Evolutionary conservation across 1,139 yeast genomes (phyloP).

Genomic region (Wickerhamiella infanticola): DNA sequence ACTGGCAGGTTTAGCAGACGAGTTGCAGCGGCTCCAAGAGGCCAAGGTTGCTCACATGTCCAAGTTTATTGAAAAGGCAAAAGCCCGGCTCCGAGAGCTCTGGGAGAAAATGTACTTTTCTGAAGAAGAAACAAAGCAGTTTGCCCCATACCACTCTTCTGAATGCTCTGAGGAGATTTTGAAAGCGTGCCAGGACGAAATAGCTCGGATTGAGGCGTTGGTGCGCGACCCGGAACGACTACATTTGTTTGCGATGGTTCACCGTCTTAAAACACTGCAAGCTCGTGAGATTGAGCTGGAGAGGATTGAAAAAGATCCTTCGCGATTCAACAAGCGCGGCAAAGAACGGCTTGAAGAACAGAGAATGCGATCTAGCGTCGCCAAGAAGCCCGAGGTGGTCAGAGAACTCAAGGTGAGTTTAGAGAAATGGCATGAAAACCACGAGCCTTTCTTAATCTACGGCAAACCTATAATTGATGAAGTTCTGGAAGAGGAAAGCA

Average conservation of each 20-base stretch:
- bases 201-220: constrained; percentile 27
- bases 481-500: constrained; percentile 14
- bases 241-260: constrained; percentile 18
- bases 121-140: constrained; percentile 27
- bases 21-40: constrained; percentile 40
- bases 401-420: constrained; percentile 36
- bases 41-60: constrained; percentile 52
- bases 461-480: constrained; percentile 19
- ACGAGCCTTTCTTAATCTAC: constrained; percentile 21
- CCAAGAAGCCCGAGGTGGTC: constrained; percentile 52
- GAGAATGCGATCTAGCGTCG: constrained; percentile 48
- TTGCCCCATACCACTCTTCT: constrained; percentile 27
- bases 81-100: constrained; percentile 38
- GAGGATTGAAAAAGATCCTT: constrained; percentile 64
- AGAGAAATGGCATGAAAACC: constrained; percentile 31
- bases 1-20: constrained; percentile 27
- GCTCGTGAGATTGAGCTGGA: constrained; percentile 33
- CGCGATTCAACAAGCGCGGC: constrained; percentile 45
- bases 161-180: constrained; percentile 38
- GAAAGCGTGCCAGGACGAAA: constrained; percentile 48
- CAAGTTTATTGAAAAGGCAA: constrained; percentile 47
- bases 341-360: constrained; percentile 54
- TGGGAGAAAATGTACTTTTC: constrained; percentile 55
- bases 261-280: constrained; percentile 38
- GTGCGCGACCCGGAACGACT: constrained; percentile 41